A percentile compares a stretch with the other conserved stretches of the same genome.
phyloP scores from a whole-genome alignment of 2,329 filamentous ascomycete species.

The Metarhizium robertsii region DNA sequence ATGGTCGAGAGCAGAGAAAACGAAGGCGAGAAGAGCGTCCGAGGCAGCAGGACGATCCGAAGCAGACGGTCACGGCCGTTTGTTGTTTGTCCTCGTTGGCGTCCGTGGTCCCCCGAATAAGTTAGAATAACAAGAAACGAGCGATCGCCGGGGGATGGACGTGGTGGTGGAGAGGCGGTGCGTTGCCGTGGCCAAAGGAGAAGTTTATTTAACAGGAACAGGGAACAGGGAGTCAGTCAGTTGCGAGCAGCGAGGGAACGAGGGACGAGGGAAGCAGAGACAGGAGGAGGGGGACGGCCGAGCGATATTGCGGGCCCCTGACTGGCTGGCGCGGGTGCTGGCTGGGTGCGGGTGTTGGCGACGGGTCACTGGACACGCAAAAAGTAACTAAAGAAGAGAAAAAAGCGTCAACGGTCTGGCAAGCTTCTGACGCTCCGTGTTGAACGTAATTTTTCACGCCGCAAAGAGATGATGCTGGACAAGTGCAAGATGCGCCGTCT shows the following conservation, averaged over 20 bases:
- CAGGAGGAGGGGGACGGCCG: no score
- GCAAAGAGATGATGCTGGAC: no score
- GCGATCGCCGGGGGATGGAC: background rate
- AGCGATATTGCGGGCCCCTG: no score
- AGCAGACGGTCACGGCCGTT: background rate
- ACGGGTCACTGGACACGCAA: no score
- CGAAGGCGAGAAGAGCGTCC: background rate
- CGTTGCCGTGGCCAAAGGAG: background rate
- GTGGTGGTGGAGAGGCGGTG: background rate
- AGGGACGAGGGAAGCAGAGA: no score
- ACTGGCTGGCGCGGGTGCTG: no score
- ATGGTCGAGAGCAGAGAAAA: background rate
- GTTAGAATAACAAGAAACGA: background rate
- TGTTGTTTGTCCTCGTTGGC: background rate
- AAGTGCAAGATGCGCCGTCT: no score
- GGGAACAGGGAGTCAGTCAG: background rate
- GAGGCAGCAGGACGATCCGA: background rate
- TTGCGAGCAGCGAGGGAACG: background rate
- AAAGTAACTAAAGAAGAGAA: no score
- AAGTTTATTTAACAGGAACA: background rate
- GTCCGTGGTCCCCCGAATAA: background rate
- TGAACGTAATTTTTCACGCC: no score
- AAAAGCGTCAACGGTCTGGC: background rate
- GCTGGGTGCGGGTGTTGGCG: no score
- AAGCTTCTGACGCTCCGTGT: no score